Conservation (phyloP, 306 rosid species). For the Herpetospermum pedunculosum region DNA sequence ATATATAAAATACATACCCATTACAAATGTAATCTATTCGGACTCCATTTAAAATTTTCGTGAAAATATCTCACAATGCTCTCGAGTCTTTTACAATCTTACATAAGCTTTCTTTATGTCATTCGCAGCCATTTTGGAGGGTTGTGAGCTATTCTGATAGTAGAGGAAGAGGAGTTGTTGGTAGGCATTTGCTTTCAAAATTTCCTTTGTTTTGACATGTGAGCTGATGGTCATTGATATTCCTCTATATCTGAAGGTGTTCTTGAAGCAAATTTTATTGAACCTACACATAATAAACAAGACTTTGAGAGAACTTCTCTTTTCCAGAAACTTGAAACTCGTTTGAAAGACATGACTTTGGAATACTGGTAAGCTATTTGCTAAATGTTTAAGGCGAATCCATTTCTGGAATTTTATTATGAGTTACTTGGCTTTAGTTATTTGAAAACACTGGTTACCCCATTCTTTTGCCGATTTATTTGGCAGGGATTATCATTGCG, state of each 20-base stretch:
- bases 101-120: constrained; percentile 1
- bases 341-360: constrained; percentile 78
- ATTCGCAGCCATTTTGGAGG: constrained; percentile 81
- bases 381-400: neutral
- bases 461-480: constrained; percentile 1
- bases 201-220: constrained; percentile 4
- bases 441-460: too few relatives aligned
- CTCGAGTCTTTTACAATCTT: neutral
- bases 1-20: too few relatives aligned
- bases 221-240: constrained; percentile 13
- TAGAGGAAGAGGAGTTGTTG: constrained; percentile 85
- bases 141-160: constrained; percentile 51
- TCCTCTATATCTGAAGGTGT: constrained; percentile 37
- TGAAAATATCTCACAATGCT: neutral
- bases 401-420: neutral
- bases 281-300: constrained; percentile 91
- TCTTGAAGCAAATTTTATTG: constrained; percentile 74
- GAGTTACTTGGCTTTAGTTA: neutral
- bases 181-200: constrained; percentile 32
- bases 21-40: neutral
- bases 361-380: constrained; percentile 67
- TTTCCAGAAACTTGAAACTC: constrained; percentile 78
- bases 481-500: constrained; percentile 69
- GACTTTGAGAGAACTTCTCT: constrained; percentile 87
- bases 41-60: neutral